A percentile compares a stretch with the other conserved stretches of the same genome.
Evolutionary conservation across 345 rosid species (phyloP).

Genomic region (Brassica carinata): DNA sequence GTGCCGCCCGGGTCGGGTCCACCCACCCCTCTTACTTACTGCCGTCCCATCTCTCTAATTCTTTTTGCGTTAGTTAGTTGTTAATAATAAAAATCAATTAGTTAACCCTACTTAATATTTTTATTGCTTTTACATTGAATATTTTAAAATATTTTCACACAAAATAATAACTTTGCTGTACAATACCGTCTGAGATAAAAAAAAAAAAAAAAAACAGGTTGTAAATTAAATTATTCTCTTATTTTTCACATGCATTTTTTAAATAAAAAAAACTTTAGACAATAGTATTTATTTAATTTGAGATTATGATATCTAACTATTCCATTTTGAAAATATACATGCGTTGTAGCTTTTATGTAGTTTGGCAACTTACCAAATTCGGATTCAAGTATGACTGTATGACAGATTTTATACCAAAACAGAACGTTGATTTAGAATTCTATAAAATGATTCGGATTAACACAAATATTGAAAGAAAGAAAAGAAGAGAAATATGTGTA

Average conservation of each 20-base stretch:
- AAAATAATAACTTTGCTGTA: too few species aligned
- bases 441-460: background rate
- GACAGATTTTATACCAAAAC: background rate
- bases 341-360: conserved; percentile 6
- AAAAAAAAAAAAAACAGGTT: background rate
- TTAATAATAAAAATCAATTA: background rate
- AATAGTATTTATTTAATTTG: background rate
- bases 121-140: background rate
- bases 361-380: conserved; percentile 12
- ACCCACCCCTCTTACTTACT: conserved; percentile 20
- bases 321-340: background rate
- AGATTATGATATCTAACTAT: conserved; percentile 2
- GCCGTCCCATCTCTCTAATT: background rate
- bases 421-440: background rate
- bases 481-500: background rate
- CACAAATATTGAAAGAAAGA: background rate
- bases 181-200: too few species aligned
- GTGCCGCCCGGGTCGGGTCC: conserved; percentile 40
- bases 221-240: too few species aligned
- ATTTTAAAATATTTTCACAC: too few species aligned
- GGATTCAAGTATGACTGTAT: background rate
- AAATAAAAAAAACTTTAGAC: too few species aligned
- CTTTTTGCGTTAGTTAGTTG: conserved; percentile 4
- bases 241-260: too few species aligned
- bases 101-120: background rate